Conservation (phyloP, 257 asterid genomes). For the Fraxinus pennsylvanica region DNA sequence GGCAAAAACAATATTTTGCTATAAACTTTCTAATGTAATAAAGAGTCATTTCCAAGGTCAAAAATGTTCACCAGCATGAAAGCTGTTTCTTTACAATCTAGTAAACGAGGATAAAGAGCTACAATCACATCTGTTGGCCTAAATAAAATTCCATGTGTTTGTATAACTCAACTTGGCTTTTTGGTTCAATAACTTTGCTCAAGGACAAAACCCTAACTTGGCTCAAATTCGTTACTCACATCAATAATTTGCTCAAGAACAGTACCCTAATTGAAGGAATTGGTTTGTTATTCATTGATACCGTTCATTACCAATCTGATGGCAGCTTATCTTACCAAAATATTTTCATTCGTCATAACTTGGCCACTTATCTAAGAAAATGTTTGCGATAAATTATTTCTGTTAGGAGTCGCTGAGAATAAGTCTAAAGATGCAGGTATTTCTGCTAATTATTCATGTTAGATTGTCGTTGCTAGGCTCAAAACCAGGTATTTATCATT, state of each 20-base stretch:
- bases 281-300: too few species aligned
- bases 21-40: not conserved
- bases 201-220: too few species aligned
- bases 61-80: not conserved
- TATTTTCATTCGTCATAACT: too few species aligned
- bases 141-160: not conserved
- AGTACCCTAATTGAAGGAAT: not conserved
- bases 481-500: not conserved
- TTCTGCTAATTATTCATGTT: constrained; percentile 17
- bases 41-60: not conserved
- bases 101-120: not conserved
- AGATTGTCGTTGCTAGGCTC: constrained; percentile 9
- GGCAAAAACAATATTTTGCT: not conserved
- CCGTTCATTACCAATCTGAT: too few species aligned
- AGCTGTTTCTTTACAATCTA: not conserved
- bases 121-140: not conserved
- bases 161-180: not conserved
- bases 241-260: not conserved
- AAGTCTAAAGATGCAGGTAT: constrained; percentile 1
- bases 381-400: not conserved
- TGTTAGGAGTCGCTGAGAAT: constrained; percentile 6
- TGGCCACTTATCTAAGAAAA: not conserved
- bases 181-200: not conserved
- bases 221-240: too few species aligned
- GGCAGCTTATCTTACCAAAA: too few species aligned